Conservation (phyloP, 805 yeast genomes). For the Lachancea mirantina region DNA sequence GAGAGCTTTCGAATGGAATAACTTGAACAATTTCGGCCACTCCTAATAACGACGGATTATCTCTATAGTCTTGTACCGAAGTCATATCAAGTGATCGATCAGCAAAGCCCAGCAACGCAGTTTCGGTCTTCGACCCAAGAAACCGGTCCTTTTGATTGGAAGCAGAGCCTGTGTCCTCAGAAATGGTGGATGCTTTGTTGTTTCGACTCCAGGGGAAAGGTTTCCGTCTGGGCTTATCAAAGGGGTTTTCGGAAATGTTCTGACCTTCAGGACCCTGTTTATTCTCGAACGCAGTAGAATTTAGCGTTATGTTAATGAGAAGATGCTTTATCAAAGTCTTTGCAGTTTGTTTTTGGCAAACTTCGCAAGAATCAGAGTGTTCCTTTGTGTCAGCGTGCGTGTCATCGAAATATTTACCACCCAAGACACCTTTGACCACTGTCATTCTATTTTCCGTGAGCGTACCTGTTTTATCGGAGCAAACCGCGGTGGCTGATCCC, state of each 20-base stretch:
- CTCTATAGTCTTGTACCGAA: slow-evolving; percentile 43
- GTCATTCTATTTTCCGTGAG: slow-evolving; percentile 91
- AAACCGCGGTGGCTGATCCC: slow-evolving; percentile 97
- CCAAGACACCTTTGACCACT: slow-evolving; percentile 71
- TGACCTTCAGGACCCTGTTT: slow-evolving; percentile 24
- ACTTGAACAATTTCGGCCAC: slow-evolving; percentile 49
- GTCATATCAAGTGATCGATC: slow-evolving; percentile 45
- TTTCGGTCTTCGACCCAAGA: slow-evolving; percentile 91
- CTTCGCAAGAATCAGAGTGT: slow-evolving; percentile 6
- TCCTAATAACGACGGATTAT: slow-evolving; percentile 26
- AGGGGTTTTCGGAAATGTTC: slow-evolving; percentile 24
- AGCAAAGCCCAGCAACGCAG: slow-evolving; percentile 73
- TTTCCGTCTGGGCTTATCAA: slow-evolving; percentile 13
- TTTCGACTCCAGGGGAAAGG: slow-evolving; percentile 11
- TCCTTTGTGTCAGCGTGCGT: slow-evolving; percentile 16
- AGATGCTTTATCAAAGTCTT: slow-evolving; percentile 22
- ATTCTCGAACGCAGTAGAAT: slow-evolving; percentile 88
- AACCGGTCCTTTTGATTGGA: slow-evolving; percentile 45
- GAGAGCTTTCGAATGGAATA: slow-evolving; percentile 84
- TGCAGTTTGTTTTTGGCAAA: slow-evolving; percentile 10
- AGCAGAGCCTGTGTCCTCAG: slow-evolving; percentile 13
- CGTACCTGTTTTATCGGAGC: slow-evolving; percentile 98
- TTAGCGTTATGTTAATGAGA: slow-evolving; percentile 57
- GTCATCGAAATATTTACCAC: slow-evolving; percentile 50
- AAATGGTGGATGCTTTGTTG: slow-evolving; percentile 10